These are phyloP conservation scores for Lipomyces spencermartinsiae DNA, from an alignment of 805 yeast genomes.

Conservation along the genomic window DNA sequence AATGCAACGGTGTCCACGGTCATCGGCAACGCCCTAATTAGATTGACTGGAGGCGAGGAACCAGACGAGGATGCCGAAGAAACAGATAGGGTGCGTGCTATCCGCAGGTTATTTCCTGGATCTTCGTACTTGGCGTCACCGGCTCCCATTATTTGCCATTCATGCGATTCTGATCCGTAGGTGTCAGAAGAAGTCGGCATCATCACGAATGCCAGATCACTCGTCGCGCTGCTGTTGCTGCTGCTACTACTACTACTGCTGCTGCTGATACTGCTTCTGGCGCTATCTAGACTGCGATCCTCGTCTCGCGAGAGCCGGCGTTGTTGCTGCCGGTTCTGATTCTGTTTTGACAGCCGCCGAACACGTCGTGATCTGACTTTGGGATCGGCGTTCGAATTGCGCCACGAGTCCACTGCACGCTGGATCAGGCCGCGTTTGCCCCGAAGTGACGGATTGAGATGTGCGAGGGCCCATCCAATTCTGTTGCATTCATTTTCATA, in stretches of 20 bases:
- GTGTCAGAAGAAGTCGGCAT: neutral
- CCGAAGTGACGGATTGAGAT: slow-evolving; percentile 52
- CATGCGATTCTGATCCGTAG: neutral
- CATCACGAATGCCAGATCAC: neutral
- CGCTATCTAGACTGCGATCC: neutral
- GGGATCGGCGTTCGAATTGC: slow-evolving; percentile 55
- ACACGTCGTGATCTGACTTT: slow-evolving; percentile 54
- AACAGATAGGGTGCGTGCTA: slow-evolving; percentile 4
- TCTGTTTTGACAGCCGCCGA: slow-evolving; percentile 43
- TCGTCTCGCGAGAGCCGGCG: neutral
- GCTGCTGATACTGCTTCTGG: slow-evolving; percentile 10
- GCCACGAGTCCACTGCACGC: slow-evolving; percentile 60
- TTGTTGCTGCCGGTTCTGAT: slow-evolving; percentile 13
- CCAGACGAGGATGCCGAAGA: slow-evolving; percentile 1
- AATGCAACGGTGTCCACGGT: neutral
- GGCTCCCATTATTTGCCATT: neutral
- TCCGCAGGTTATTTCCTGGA: neutral
- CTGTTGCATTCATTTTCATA: slow-evolving; percentile 58
- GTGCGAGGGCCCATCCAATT: slow-evolving; percentile 57
- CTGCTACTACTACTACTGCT: neutral
- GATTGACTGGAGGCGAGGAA: neutral
- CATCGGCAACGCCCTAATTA: neutral
- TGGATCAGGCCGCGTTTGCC: slow-evolving; percentile 56
- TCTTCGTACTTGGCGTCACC: neutral
- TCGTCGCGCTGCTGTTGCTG: neutral